A percentile compares a stretch with the other conserved stretches of the same genome.
These are phyloP conservation scores for Pythium folliculosum DNA, from an alignment of 352 stramenopile genomes.

Conservation along the genomic window DNA sequence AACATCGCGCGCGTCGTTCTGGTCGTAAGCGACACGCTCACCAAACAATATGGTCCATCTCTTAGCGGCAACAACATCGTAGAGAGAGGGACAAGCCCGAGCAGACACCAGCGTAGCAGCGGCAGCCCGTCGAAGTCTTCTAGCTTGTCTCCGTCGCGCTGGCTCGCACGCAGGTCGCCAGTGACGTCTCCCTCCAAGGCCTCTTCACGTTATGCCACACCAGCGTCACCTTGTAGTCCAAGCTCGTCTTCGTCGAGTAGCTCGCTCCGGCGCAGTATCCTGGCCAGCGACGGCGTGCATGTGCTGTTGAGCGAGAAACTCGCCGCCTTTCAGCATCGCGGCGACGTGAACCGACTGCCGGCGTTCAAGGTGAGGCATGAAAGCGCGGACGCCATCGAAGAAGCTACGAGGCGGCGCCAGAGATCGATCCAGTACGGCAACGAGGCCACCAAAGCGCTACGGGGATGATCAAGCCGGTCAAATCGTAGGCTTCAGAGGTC, in stretches of 20 bases:
- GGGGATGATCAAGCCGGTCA: neutral
- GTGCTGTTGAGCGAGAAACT: conserved; percentile 60
- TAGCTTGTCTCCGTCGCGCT: neutral
- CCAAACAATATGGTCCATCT: neutral
- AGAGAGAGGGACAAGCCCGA: neutral
- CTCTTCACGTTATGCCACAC: neutral
- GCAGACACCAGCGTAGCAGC: neutral
- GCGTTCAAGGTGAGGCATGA: conserved; percentile 46
- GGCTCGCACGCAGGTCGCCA: neutral
- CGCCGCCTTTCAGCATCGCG: conserved; percentile 41
- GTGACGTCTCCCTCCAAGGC: conserved; percentile 2
- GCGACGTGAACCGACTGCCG: conserved; percentile 28
- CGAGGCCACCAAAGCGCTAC: conserved; percentile 10
- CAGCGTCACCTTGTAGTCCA: conserved; percentile 9
- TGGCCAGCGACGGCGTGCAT: conserved; percentile 48
- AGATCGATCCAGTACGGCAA: conserved; percentile 25
- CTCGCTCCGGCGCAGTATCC: conserved; percentile 44
- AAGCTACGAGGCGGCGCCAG: conserved; percentile 39
- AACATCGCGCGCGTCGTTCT: conserved; percentile 48
- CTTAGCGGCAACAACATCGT: conserved; percentile 12
- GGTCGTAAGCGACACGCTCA: conserved; percentile 30
- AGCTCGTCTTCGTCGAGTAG: conserved; percentile 3
- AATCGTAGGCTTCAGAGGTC: too few relatives aligned
- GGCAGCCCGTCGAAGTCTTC: conserved; percentile 7
- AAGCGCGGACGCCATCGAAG: conserved; percentile 32